Evolutionary conservation across 2,329 filamentous ascomycete species (phyloP), one percentile per base, ranked within the genome.

Genomic region (Pyrenophora teres): DNA sequence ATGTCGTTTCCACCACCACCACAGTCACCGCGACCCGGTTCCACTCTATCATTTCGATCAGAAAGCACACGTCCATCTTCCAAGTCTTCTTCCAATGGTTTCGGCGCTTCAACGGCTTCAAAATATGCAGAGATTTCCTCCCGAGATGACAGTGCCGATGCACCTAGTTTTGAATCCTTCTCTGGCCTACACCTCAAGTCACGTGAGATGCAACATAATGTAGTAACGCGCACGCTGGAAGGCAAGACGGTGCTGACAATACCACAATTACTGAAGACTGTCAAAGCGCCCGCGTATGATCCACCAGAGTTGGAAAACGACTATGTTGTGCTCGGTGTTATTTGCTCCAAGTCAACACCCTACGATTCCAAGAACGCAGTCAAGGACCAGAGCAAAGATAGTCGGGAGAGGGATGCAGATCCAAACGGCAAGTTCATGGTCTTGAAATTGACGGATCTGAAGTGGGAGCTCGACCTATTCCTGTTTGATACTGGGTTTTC

Each of bases 401-500:
- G 69, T 3, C 74, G 80, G 39, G 74, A 76, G 44, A 76, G 78
- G 15, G 77, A 82, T 40, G 80, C 83, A 8, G 82, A 87, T 46
- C 80, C 80, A 39, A 77, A 82, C 16, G 87, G 88, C 42, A 97
- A 96, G 72, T 99, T 95, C 77, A 97, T 99, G 89, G 88, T 93
- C 1, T 78, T 99, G 56, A 90, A 85, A 2, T 80, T 99, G 2
- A 91, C 90, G 0, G 93, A 99, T 72, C 79, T 99, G 9, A 88
- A 91, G 64, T 96, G 87, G 85, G 91, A 96, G 63, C 74, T 99
- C 10, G 92, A 97, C 59, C 82, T 97, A 36, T 97, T 92, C 64
- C 83, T 99, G 12, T 99, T 99, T 74, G 89, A 90, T 64, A 86
- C 88, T 0, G 95, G 91, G 6, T 97, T 97, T 65, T 87, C 90